phyloP scores from a whole-genome alignment of 257 asterid species.

The Plantago elongata region DNA sequence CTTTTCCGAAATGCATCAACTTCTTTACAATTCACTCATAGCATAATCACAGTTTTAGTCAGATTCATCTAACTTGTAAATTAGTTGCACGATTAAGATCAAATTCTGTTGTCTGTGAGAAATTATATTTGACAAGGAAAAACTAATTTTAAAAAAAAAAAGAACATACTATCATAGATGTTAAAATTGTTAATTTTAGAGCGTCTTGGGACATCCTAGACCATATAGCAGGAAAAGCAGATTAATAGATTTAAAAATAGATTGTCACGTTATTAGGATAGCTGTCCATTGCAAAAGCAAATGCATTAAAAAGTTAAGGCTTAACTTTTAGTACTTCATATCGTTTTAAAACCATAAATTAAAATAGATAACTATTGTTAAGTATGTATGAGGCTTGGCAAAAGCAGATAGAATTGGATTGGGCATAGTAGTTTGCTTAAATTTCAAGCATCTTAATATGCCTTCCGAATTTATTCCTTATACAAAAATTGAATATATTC shows the following conservation, averaged over 20 bases:
- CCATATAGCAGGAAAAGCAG: slow-evolving; percentile 19
- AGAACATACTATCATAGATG: too few species aligned
- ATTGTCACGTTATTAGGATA: slow-evolving; percentile 27
- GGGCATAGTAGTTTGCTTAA: slow-evolving; percentile 46
- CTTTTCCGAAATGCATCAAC: slow-evolving; percentile 24
- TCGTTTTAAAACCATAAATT: slow-evolving; percentile 28
- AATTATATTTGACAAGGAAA: too few species aligned
- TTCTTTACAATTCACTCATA: slow-evolving; percentile 11
- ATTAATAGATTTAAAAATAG: slow-evolving; percentile 9
- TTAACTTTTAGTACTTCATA: slow-evolving; percentile 16
- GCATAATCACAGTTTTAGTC: not conserved
- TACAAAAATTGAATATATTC: slow-evolving; percentile 52
- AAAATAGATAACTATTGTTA: too few species aligned
- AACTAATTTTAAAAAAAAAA: too few species aligned
- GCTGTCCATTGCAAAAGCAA: slow-evolving; percentile 45
- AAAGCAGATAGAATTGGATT: slow-evolving; percentile 33
- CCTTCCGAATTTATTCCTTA: slow-evolving; percentile 56
- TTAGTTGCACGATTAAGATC: too few species aligned
- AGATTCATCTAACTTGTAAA: not conserved
- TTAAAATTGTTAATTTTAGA: not conserved
- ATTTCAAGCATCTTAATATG: slow-evolving; percentile 63
- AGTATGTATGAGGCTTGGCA: slow-evolving; percentile 5
- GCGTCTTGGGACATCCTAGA: slow-evolving; percentile 17
- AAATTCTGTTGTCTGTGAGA: too few species aligned
- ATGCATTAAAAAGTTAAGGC: slow-evolving; percentile 13